phyloP scores from a whole-genome alignment of 495 filamentous ascomycete species.

The Melanomma pulvis-pyrius region DNA sequence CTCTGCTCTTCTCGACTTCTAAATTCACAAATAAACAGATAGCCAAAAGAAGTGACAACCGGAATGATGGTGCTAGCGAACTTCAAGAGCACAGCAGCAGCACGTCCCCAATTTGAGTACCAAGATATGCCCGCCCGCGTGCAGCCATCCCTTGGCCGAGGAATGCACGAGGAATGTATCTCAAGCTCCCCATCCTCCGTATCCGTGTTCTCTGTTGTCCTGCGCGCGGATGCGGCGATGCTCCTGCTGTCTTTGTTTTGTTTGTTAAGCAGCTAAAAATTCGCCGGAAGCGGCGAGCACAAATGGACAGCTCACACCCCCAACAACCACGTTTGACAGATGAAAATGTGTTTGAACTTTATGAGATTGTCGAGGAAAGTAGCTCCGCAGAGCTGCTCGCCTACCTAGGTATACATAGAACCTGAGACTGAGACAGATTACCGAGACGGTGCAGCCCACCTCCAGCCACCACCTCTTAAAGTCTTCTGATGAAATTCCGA shows the following conservation, averaged over 20 bases:
- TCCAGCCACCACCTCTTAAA: not conserved
- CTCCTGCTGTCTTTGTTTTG: no score
- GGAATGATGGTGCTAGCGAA: not conserved
- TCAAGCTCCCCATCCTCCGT: not conserved
- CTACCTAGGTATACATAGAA: not conserved
- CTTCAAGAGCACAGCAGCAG: not conserved
- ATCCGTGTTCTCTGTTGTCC: conserved; percentile 5
- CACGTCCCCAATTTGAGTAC: conserved; percentile 11
- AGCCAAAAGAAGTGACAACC: not conserved
- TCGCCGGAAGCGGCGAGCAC: not conserved
- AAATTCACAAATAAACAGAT: not conserved
- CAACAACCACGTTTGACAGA: no score
- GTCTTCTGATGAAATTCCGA: not conserved
- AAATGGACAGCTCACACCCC: not conserved
- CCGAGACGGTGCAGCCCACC: not conserved
- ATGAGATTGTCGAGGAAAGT: not conserved
- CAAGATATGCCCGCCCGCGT: conserved; percentile 5
- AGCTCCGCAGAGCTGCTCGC: not conserved
- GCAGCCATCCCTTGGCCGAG: conserved; percentile 9
- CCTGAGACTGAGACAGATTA: not conserved
- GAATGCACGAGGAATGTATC: conserved; percentile 15
- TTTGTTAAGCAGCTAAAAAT: not conserved
- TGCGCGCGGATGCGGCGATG: no score
- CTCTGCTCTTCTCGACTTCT: not conserved
- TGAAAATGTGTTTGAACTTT: not conserved